Base-by-base conservation (phyloP, 192 early-diverging fungal species). In the Entophlyctis helioformis region DNA sequence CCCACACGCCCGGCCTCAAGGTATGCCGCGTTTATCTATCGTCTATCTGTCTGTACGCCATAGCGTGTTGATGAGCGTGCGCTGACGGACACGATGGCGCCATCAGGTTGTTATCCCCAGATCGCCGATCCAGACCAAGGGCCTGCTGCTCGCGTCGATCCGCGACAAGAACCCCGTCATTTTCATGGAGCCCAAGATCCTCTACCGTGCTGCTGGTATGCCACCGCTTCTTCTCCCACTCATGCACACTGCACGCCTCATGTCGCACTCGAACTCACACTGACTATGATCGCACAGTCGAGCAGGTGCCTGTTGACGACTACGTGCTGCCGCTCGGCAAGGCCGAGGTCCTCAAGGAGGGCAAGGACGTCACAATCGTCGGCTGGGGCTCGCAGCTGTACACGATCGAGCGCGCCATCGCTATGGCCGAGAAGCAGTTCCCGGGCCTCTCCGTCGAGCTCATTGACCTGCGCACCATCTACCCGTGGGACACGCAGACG, bases 141-240 rank as follows among this genome's bases (percentile, higher is more conserved):
- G 94, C 12, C 69, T 97, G 23, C 69, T 97, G 38, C 62, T 95
- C 23, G 80, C 88, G 2, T 74, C 89, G 1, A 89, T 97, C 51
- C 74, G 89, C 42, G 90, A 95, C 57, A 74, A 69, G 35, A 97
- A 97, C 63, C 94, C 94, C 5, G 81, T 85, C n/a, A 60, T 97
- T 8, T 87, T 97, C 53, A 84, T 95, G 60, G 94, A 97, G 64
- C 94, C 94, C 54, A 97, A 97, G 71, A 83, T 87, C 40, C 71
- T 97, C 18, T 97, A 97, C 65, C 85, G 94, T 29, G 77, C 87
- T 32, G 86, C 94, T 9, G 72, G 82, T 84, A 59, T 41, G 53
- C 20, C n/a, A n/a, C n/a, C n/a, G n/a, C n/a, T n/a, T n/a, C n/a
- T n/a, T n/a, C n/a, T n/a, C n/a, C n/a, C n/a, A n/a, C n/a, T n/a